Percentiles rank a stretch among this genome's conserved stretches.
Evolutionary conservation across 2,329 filamentous ascomycete species (phyloP).

Genomic region (Penicillium rolfsii): DNA sequence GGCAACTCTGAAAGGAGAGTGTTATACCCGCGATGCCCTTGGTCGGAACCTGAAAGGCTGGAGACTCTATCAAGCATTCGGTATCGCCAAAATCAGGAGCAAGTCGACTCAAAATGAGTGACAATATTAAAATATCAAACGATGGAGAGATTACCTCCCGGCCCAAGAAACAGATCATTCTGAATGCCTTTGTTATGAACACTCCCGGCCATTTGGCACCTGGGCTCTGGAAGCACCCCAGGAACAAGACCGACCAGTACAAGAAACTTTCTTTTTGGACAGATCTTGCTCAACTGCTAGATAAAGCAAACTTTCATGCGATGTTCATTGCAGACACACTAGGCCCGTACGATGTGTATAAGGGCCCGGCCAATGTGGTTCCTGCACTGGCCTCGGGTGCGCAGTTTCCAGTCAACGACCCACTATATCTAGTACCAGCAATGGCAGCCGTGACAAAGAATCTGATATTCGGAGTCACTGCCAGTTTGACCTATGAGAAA

Average conservation of each 20-base stretch:
- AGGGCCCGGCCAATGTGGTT: conserved; percentile 26
- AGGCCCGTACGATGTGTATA: conserved; percentile 49
- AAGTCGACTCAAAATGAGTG: background rate
- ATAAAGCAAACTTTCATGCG: conserved; percentile 51
- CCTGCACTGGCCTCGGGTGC: conserved; percentile 36
- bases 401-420: conserved; percentile 45
- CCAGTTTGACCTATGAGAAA: conserved; percentile 56
- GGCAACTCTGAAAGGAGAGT: background rate
- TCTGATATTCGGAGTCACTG: conserved; percentile 54
- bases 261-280: conserved; percentile 48
- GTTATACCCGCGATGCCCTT: background rate
- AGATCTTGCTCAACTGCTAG: conserved; percentile 49
- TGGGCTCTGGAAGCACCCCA: conserved; percentile 38
- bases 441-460: conserved; percentile 50
- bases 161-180: conserved; percentile 40
- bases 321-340: conserved; percentile 54
- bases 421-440: conserved; percentile 44
- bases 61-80: background rate
- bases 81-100: background rate
- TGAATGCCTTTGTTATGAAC: conserved; percentile 51
- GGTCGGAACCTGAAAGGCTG: background rate
- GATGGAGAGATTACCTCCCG: background rate
- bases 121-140: background rate
- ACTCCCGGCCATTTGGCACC: conserved; percentile 47
- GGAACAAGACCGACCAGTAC: conserved; percentile 38